Conservation (phyloP, 495 filamentous ascomycete species). For the Neurospora intermedia region DNA sequence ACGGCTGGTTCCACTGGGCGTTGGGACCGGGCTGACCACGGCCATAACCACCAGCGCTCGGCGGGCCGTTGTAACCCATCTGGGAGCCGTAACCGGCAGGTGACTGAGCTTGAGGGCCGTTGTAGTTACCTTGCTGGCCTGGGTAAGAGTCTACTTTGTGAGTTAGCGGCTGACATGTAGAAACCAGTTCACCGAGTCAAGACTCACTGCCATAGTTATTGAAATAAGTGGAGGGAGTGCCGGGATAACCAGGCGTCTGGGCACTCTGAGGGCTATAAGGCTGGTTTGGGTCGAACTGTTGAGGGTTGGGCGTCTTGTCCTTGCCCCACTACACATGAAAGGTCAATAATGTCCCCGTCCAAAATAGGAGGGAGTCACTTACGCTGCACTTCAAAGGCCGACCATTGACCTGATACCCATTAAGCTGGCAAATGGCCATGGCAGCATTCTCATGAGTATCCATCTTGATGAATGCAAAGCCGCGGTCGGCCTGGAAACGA, state of each 20-base stretch:
- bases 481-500: conserved; percentile 93
- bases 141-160: conserved; percentile 32
- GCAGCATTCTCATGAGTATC: conserved; percentile 96
- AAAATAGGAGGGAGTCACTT: conserved; percentile 3
- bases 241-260: conserved; percentile 48
- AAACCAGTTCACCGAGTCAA: conserved; percentile 15
- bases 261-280: conserved; percentile 58
- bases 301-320: conserved; percentile 81
- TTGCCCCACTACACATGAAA: conserved; percentile 74
- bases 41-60: conserved; percentile 69
- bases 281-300: conserved; percentile 68
- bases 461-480: conserved; percentile 99
- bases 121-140: conserved; percentile 42
- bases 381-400: conserved; percentile 98
- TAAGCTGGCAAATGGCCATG: conserved; percentile 96
- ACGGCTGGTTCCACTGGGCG: conserved; percentile 61
- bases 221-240: conserved; percentile 75
- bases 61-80: conserved; percentile 50
- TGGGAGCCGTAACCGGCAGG: conserved; percentile 54
- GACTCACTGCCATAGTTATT: conserved; percentile 78
- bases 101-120: conserved; percentile 44
- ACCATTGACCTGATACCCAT: conserved; percentile 94
- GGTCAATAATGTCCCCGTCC: conserved; percentile 16
- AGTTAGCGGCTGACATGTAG: conserved; percentile 16
- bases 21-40: conserved; percentile 68